phyloP scores from a whole-genome alignment of 148 eudicot genomes.

The Amaranthus palmeri region DNA sequence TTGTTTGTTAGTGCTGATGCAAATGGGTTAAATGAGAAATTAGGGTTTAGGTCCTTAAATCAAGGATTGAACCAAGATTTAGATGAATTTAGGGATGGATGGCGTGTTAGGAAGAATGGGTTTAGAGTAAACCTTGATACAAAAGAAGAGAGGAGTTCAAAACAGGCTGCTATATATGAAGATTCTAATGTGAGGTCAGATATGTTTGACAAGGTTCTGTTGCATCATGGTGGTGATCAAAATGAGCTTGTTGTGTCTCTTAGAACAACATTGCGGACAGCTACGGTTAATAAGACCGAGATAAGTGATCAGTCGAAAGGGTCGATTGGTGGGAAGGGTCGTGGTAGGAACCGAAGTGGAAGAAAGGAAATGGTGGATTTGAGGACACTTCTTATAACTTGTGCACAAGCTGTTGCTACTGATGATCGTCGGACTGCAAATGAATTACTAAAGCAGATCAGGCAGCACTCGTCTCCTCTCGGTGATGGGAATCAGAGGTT shows the following conservation, averaged over 20 bases:
- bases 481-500: constrained; percentile 67
- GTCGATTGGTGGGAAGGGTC: constrained; percentile 36
- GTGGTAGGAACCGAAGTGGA: constrained; percentile 34
- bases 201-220: constrained; percentile 58
- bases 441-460: constrained; percentile 46
- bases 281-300: constrained; percentile 32
- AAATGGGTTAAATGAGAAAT: constrained; percentile 17
- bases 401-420: constrained; percentile 65
- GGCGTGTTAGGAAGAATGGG: constrained; percentile 45
- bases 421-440: constrained; percentile 45
- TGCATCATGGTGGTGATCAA: constrained; percentile 40
- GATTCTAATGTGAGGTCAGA: constrained; percentile 44
- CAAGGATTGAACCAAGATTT: constrained; percentile 20
- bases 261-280: constrained; percentile 33
- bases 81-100: constrained; percentile 18
- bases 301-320: constrained; percentile 27
- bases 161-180: constrained; percentile 50
- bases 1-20: constrained; percentile 22
- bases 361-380: constrained; percentile 54
- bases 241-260: constrained; percentile 36
- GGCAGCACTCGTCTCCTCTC: constrained; percentile 50
- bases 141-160: constrained; percentile 50
- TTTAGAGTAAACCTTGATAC: constrained; percentile 22
- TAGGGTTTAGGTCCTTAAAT: constrained; percentile 9
- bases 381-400: constrained; percentile 47